These are phyloP conservation scores for Alternaria arborescens DNA, from an alignment of 2,329 filamentous ascomycete species.

Conservation along the genomic window DNA sequence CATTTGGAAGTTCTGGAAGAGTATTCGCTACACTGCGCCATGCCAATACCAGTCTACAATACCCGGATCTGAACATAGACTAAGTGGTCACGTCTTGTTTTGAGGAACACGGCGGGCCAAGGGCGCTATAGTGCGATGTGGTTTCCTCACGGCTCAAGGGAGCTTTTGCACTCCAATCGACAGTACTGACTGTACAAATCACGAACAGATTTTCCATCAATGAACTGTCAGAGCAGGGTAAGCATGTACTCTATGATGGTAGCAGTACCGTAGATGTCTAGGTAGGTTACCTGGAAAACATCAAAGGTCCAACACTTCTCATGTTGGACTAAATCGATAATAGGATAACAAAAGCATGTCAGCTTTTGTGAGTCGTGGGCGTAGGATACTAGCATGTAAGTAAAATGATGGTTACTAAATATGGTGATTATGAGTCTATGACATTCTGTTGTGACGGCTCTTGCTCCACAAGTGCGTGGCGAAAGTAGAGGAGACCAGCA, in stretches of 20 bases:
- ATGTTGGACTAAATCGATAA: neutral
- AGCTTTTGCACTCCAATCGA: slow-evolving; percentile 25
- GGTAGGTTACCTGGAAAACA: neutral
- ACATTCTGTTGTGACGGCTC: neutral
- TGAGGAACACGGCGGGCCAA: slow-evolving; percentile 21
- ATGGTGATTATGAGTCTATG: neutral
- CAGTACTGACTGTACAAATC: neutral
- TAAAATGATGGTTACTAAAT: neutral
- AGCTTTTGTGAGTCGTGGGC: neutral
- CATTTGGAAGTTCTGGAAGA: slow-evolving; percentile 5
- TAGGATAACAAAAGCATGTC: neutral
- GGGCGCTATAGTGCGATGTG: slow-evolving; percentile 26
- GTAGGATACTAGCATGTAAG: neutral
- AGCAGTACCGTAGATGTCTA: neutral
- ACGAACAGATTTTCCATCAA: slow-evolving; percentile 11
- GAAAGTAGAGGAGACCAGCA: slow-evolving; percentile 10
- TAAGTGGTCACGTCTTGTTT: slow-evolving; percentile 20
- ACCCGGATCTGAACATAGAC: slow-evolving; percentile 16
- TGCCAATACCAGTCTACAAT: slow-evolving; percentile 14
- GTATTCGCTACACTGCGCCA: slow-evolving; percentile 7
- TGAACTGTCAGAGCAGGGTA: neutral
- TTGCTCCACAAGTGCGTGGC: slow-evolving; percentile 15
- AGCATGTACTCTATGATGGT: neutral
- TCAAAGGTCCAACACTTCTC: neutral
- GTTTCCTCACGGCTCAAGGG: slow-evolving; percentile 37